Evolutionary conservation across 179 eudicot species (phyloP).

Genomic region (Camellia oleifera): DNA sequence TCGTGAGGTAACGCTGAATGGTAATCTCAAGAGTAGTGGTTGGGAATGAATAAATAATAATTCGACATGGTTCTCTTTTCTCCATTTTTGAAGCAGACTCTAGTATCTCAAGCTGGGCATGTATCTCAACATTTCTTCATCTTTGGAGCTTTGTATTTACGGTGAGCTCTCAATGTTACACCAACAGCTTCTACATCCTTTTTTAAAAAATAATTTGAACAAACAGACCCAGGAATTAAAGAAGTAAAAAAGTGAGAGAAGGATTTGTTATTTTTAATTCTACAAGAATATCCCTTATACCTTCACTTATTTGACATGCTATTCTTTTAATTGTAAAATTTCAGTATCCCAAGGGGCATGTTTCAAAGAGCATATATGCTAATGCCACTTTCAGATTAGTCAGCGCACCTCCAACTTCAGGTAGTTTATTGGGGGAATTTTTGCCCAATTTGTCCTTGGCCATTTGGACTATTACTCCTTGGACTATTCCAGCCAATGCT

Average conservation of each 20-base stretch:
- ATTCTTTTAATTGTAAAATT: neutral
- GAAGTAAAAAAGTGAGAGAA: neutral
- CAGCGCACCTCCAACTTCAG: slow-evolving; percentile 45
- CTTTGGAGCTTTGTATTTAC: no score
- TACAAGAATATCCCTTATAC: no score
- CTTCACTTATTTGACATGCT: slow-evolving; percentile 4
- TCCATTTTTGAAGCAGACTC: no score
- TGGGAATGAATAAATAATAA: no score
- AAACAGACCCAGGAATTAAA: neutral
- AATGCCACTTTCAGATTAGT: slow-evolving; percentile 46
- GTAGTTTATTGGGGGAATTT: slow-evolving; percentile 56
- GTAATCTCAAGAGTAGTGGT: no score
- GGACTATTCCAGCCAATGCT: slow-evolving; percentile 99
- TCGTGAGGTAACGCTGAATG: no score
- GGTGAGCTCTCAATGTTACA: no score
- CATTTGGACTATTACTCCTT: slow-evolving; percentile 98
- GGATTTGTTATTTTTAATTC: neutral
- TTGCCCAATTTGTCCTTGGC: slow-evolving; percentile 74
- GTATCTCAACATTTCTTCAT: no score
- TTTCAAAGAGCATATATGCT: slow-evolving; percentile 40
- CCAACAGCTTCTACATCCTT: neutral
- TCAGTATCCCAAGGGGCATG: slow-evolving; percentile 95
- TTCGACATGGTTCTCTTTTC: no score
- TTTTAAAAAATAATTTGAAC: neutral
- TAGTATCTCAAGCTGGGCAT: no score